phyloP scores from a whole-genome alignment of 1,139 yeast genomes.

The Zygoascus sp. region DNA sequence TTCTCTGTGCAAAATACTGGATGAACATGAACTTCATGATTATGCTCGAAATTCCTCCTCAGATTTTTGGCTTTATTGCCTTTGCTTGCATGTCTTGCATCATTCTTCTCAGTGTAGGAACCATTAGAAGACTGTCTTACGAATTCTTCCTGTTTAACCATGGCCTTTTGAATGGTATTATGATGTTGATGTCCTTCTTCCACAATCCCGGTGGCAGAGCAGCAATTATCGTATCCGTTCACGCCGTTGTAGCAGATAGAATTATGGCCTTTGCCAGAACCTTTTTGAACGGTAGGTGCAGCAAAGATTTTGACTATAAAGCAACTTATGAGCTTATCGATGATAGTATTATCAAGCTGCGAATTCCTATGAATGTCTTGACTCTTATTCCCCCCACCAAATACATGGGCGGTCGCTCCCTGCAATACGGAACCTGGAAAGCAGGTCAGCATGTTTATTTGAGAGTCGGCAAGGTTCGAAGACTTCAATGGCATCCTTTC shows the following conservation, averaged over 20 bases:
- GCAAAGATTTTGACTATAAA: slow-evolving; percentile 11
- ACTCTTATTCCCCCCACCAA: slow-evolving; percentile 34
- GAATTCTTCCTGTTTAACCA: slow-evolving; percentile 47
- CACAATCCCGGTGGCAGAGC: slow-evolving; percentile 41
- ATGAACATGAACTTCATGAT: slow-evolving; percentile 37
- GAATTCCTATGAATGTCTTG: slow-evolving; percentile 35
- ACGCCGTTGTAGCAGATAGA: slow-evolving; percentile 45
- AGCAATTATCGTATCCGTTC: slow-evolving; percentile 43
- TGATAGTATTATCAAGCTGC: slow-evolving; percentile 41
- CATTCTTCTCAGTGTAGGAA: slow-evolving; percentile 39
- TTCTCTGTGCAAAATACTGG: slow-evolving; percentile 42
- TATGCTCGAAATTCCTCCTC: slow-evolving; percentile 48
- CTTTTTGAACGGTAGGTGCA: slow-evolving; percentile 37
- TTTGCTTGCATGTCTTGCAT: slow-evolving; percentile 40
- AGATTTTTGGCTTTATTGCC: slow-evolving; percentile 49
- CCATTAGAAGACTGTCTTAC: slow-evolving; percentile 41
- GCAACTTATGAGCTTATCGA: slow-evolving; percentile 43
- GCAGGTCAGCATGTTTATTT: slow-evolving; percentile 48
- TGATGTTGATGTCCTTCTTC: slow-evolving; percentile 44
- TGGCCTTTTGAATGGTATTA: slow-evolving; percentile 41
- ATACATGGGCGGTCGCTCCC: neutral
- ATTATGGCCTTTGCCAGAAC: slow-evolving; percentile 36
- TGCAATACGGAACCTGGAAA: slow-evolving; percentile 40
- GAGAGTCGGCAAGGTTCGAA: slow-evolving; percentile 39
- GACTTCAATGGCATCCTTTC: slow-evolving; percentile 47